Base-by-base conservation (phyloP, 345 rosid genomes). In the Bruguiera gymnorhiza region DNA sequence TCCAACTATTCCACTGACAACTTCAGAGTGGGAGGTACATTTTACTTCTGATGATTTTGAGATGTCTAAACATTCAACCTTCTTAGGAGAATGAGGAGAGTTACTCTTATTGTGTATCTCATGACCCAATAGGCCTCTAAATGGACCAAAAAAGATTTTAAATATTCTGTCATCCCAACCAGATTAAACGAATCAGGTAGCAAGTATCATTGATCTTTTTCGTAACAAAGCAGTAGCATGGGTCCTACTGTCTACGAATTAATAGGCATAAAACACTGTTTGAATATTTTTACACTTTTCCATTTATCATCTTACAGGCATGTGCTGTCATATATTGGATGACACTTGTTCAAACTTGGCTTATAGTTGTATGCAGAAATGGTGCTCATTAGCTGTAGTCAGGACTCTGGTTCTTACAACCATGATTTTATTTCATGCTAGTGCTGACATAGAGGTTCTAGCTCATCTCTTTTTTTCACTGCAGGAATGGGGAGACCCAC, bases 401-500 rank as follows among this genome's bases (percentile, higher is more conserved):
- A 9, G 27, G 29, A 13, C 15, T 5, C 29, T 55, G 18, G 6
- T 55, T 21, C 29, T 24, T 21, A 6, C 13, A 15, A 20, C 26
- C 58, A 24, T 3, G 2, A 9, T 9, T 55, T 21, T 8, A 8
- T 55, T n/a, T 6, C 2, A 6, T n/a, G 27, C 2, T 55, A 3
- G 59, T 9, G 29, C 4, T 23, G 59, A 43, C 18, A 43, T 43
- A 60, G 15, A 5, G 63, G 19, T 60, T 11, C 15, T 37, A 32
- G 21, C 43, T 71, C n/a, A 63, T 37, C 63, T 29, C 75, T 43
- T 65, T 9, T 65, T 6, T 60, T 75, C 63, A 53, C 73, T 83
- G 80, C 78, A 94, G 98, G 97, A 94, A 80, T 94, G 98, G 98
- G 97, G 96, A 72, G 98, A 94, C 73, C 98, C 98, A 27, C 87